These are phyloP conservation scores for Paramecium caudatum DNA, from an alignment of 73 alveolate species.

Conservation along the genomic window DNA sequence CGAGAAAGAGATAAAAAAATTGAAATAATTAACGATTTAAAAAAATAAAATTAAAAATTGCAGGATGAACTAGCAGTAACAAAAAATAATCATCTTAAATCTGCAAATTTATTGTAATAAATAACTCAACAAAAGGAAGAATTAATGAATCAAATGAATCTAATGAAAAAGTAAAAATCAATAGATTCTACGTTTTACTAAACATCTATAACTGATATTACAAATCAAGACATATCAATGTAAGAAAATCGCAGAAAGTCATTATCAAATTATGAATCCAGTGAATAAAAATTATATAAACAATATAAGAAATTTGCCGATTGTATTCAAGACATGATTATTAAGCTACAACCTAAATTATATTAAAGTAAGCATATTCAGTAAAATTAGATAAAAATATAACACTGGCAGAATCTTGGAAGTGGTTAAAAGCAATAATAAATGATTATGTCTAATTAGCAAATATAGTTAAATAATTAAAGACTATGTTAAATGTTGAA, in stretches of 20 bases:
- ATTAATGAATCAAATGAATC: background rate
- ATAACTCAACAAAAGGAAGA: background rate
- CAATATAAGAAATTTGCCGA: background rate
- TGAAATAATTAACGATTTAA: conserved; percentile 41
- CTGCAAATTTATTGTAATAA: background rate
- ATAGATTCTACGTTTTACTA: background rate
- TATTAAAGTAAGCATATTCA: background rate
- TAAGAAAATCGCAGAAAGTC: background rate
- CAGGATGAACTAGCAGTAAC: background rate
- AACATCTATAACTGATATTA: conserved; percentile 29
- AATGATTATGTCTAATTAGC: conserved; percentile 13
- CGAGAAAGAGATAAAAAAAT: conserved; percentile 10
- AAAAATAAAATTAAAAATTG: conserved; percentile 28
- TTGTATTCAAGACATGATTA: background rate
- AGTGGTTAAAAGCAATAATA: background rate
- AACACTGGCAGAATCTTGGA: conserved; percentile 5
- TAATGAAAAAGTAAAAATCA: conserved; percentile 23
- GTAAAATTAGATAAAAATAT: background rate
- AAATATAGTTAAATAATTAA: background rate
- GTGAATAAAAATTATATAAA: background rate
- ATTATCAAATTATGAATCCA: background rate
- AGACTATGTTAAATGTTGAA: background rate
- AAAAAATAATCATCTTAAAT: background rate
- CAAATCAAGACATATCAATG: conserved; percentile 25
- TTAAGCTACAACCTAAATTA: conserved; percentile 20